phyloP scores from a whole-genome alignment of 192 early-diverging fungal species.

The Coemansia sp. region DNA sequence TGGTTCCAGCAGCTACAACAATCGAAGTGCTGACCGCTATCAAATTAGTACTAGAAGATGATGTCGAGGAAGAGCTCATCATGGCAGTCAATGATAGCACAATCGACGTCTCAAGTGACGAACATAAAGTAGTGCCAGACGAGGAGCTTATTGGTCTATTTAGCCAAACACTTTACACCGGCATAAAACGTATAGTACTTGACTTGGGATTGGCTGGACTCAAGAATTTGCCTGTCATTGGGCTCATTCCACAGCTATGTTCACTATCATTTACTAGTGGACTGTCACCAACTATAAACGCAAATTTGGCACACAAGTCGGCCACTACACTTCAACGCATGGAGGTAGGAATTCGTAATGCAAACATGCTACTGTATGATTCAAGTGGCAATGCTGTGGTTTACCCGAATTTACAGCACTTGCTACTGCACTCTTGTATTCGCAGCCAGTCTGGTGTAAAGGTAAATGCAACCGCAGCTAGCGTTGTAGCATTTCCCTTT shows the following conservation, averaged over 20 bases:
- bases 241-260: not conserved
- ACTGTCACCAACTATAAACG: not conserved
- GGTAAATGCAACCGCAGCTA: not conserved
- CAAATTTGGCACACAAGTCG: not conserved
- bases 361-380: not conserved
- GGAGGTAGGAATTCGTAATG: not conserved
- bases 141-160: not conserved
- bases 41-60: not conserved
- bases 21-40: not conserved
- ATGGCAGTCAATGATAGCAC: not conserved
- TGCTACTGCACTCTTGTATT: not conserved
- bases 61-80: not conserved
- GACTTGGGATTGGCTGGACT: not conserved
- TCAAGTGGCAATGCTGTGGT: not conserved
- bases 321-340: not conserved
- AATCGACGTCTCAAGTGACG: not conserved
- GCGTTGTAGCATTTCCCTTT: not conserved
- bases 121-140: not conserved
- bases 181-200: not conserved
- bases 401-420: conserved; percentile 8
- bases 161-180: not conserved
- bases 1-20: not conserved
- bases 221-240: not conserved
- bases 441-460: not conserved
- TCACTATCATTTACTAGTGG: not conserved